Evolutionary conservation across 768 basidiomycete species (phyloP).

Genomic region (Melanogaster broomeanus): DNA sequence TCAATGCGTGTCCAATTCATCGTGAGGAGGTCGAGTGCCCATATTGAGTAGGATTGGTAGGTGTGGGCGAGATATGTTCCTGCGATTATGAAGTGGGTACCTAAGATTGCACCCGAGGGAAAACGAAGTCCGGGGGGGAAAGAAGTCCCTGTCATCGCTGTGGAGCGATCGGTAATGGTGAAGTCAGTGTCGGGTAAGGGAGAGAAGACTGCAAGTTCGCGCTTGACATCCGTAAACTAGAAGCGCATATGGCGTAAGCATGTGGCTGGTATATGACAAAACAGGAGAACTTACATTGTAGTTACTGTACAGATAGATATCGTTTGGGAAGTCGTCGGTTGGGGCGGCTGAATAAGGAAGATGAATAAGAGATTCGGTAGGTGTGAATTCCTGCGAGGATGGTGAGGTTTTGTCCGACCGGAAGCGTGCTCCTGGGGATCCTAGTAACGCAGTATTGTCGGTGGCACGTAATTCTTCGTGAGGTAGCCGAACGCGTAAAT

Average conservation of each 20-base stretch:
- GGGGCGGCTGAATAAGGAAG: conserved; percentile 77
- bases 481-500: conserved; percentile 63
- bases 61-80: conserved; percentile 95
- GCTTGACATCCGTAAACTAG: conserved; percentile 92
- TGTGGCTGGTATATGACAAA: conserved; percentile 1
- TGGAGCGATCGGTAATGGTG: conserved; percentile 76
- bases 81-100: conserved; percentile 88
- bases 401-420: conserved; percentile 45
- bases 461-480: conserved; percentile 56
- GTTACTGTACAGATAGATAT: conserved; percentile 93
- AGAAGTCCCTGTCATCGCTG: conserved; percentile 74
- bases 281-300: conserved; percentile 71
- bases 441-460: conserved; percentile 45
- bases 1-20: conserved; percentile 91
- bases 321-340: conserved; percentile 74
- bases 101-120: conserved; percentile 91
- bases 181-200: conserved; percentile 78
- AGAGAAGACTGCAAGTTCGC: conserved; percentile 90
- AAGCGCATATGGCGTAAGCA: conserved; percentile 10
- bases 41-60: conserved; percentile 94
- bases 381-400: conserved; percentile 49
- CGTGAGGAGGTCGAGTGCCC: conserved; percentile 84
- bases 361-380: conserved; percentile 62
- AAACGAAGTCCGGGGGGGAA: conserved; percentile 96
- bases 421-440: conserved; percentile 61